Conservation (phyloP, 225 moss, liverwort and hornwort genomes). For the Polytrichum formosum region DNA sequence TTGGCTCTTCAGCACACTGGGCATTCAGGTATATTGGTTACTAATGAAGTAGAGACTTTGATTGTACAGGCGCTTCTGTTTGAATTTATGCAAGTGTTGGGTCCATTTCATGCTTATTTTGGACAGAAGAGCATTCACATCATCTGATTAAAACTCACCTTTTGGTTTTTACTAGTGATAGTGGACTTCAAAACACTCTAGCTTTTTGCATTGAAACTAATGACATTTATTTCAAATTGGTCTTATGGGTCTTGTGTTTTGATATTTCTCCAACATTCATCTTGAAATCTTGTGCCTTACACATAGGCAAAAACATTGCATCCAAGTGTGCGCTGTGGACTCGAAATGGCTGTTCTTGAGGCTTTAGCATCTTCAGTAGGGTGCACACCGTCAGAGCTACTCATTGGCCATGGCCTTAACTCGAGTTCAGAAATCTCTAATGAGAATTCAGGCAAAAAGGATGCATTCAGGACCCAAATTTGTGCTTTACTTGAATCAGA, state of each 20-base stretch:
- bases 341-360: conserved; percentile 87
- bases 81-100: too few species aligned
- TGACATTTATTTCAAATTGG: too few species aligned
- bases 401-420: conserved; percentile 33
- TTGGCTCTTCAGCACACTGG: conserved; percentile 62
- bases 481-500: conserved; percentile 80
- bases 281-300: neutral
- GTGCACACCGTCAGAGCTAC: conserved; percentile 66
- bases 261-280: neutral
- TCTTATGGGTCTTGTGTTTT: neutral
- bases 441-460: conserved; percentile 6
- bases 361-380: conserved; percentile 57
- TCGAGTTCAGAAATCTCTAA: conserved; percentile 7
- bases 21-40: conserved; percentile 45
- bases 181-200: too few species aligned
- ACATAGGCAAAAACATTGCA: conserved; percentile 55
- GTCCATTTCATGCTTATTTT: too few species aligned
- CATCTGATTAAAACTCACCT: too few species aligned
- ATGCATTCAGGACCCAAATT: conserved; percentile 34
- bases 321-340: conserved; percentile 79
- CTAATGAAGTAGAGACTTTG: neutral
- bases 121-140: too few species aligned
- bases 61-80: too few species aligned
- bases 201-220: too few species aligned
- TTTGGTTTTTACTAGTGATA: too few species aligned